Evolutionary conservation across 768 basidiomycete genomes (phyloP), one percentile per base, ranked within the genome.

Genomic region (Saitozyma podzolica): DNA sequence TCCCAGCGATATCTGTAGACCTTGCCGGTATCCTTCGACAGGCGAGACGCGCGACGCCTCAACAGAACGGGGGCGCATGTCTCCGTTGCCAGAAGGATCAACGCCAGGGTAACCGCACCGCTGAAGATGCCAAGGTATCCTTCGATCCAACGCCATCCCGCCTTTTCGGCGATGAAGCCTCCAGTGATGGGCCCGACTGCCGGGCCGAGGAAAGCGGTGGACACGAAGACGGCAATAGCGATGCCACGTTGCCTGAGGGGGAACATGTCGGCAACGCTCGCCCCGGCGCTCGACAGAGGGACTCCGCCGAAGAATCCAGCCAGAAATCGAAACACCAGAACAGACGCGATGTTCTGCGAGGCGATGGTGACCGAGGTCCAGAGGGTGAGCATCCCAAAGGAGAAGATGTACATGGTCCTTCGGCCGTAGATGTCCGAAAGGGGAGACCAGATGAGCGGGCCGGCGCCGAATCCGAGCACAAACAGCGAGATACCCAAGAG

Each of bases 271-370:
- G 69, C 58, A 20, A 78, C 72, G 53, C 70, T 66, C 7, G 70
- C 70, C 16, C 70, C 80, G 0, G 79, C 73, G 48, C 80, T 80
- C 37, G 80, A 80, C 49, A 81, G 63, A 0, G 75, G 67, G 50
- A 72, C 70, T 3, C 72, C 62, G 3, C 80, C 81, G 48, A 70
- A 72, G 37, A 68, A 69, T 1, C 80, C 81, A 16, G 76, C 70
- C 9, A 81, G 55, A 62, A 81, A 76, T 9, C 81, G 69, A 39
- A 81, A 76, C 39, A 80, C 51, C 41, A 82, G 61, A 8, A 81
- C 56, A 0, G 72, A 68, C 40, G 63, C 72, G 17, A 78, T 68
- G 56, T 77, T 80, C 47, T 74, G 75, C 1, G 77, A 65, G 11
- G 75, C 76, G 9, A 72, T 72, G 17, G 66, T 72, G 0, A 71